phyloP scores from a whole-genome alignment of 2,329 filamentous ascomycete species.

The Fusarium pininemorale region DNA sequence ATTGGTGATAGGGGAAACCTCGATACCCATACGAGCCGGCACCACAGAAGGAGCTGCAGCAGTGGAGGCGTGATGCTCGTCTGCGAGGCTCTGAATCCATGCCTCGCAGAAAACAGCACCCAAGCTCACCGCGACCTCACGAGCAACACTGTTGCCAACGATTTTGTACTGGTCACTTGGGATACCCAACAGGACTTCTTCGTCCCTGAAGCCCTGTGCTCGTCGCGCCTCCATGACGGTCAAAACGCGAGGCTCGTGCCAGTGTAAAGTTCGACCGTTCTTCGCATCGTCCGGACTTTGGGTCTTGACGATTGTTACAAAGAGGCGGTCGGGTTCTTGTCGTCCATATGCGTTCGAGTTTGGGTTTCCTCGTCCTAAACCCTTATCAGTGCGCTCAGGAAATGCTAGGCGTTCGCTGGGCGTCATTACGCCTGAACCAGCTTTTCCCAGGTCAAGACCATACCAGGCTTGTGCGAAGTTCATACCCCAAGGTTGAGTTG shows the following conservation, averaged over 20 bases:
- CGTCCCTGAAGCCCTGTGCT: conserved; percentile 75
- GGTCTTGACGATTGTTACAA: conserved; percentile 71
- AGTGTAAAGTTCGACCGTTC: conserved; percentile 68
- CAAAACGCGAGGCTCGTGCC: conserved; percentile 68
- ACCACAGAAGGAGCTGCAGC: neutral
- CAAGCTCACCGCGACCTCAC: conserved; percentile 72
- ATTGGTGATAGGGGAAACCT: conserved; percentile 7
- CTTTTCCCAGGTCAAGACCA: conserved; percentile 38
- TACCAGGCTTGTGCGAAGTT: conserved; percentile 59
- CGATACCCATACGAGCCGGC: conserved; percentile 7
- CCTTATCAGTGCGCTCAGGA: conserved; percentile 36
- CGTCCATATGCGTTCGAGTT: conserved; percentile 61
- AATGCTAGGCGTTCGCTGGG: conserved; percentile 53
- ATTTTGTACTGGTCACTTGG: conserved; percentile 67
- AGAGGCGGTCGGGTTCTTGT: conserved; percentile 60
- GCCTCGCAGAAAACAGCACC: conserved; percentile 72
- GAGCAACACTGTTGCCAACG: conserved; percentile 80
- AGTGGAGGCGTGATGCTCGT: conserved; percentile 13
- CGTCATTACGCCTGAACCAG: conserved; percentile 49
- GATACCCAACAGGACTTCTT: conserved; percentile 73
- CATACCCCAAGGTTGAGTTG: conserved; percentile 65
- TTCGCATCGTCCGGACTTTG: conserved; percentile 63
- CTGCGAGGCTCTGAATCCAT: conserved; percentile 41
- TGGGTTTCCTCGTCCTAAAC: conserved; percentile 51
- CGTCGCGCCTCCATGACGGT: conserved; percentile 73